Evolutionary conservation across 169 alveolate genomes (phyloP).

Genomic region (Eimeria acervulina): DNA sequence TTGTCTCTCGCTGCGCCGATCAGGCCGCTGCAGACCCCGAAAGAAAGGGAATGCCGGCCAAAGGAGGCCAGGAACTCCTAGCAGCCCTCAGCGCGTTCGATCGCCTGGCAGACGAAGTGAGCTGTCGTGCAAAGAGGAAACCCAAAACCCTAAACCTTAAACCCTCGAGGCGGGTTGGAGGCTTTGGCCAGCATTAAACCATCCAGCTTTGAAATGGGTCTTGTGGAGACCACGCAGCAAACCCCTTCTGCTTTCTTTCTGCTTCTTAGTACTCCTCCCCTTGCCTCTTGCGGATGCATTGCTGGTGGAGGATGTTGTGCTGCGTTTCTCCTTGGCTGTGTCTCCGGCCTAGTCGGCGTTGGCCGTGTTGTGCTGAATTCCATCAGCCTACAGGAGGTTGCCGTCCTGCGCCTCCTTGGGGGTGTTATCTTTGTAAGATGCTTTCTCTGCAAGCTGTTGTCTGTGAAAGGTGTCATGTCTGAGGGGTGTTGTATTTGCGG

Average conservation of each 20-base stretch:
- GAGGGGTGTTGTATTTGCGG: background rate
- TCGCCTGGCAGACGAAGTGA: constrained; percentile 56
- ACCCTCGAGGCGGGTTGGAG: background rate
- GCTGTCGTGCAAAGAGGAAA: background rate
- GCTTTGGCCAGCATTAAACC: background rate
- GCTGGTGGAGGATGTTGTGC: background rate
- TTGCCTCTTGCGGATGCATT: background rate
- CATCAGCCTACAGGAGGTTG: no score
- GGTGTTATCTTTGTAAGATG: no score
- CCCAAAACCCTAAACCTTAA: background rate
- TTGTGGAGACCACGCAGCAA: background rate
- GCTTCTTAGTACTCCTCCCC: background rate
- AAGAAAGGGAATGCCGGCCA: constrained; percentile 66
- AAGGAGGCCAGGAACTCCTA: constrained; percentile 54
- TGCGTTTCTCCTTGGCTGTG: background rate
- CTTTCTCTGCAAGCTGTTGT: no score
- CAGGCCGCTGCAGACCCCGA: constrained; percentile 61
- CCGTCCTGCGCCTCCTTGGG: no score
- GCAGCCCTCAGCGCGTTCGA: constrained; percentile 65
- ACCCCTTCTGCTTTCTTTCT: background rate
- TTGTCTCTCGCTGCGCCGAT: constrained; percentile 69
- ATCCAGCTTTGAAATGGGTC: background rate
- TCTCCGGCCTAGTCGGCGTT: no score
- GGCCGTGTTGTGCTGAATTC: no score
- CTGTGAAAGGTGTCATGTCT: no score